phyloP scores from a whole-genome alignment of 306 rosid species.

The Cucumis melo region DNA sequence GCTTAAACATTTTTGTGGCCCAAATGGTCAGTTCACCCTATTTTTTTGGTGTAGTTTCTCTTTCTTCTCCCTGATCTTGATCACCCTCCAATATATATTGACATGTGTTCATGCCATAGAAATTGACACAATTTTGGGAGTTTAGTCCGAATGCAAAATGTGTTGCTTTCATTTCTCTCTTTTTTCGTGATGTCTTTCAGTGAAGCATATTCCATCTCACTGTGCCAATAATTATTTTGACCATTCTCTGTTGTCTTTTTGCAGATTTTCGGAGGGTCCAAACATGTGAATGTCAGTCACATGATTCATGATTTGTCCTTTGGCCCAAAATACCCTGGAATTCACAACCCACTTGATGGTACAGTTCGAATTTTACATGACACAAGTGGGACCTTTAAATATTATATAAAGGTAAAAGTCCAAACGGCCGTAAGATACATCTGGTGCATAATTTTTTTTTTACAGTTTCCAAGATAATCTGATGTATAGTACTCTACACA shows the following conservation, averaged over 20 bases:
- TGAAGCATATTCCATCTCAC: background rate
- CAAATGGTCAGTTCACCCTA: conserved; percentile 45
- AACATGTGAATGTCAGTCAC: conserved; percentile 85
- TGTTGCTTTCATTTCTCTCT: background rate
- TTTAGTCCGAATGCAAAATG: background rate
- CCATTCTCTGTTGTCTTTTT: conserved; percentile 14
- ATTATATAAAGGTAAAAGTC: conserved; percentile 75
- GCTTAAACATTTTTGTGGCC: conserved; percentile 83
- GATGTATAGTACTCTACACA: background rate
- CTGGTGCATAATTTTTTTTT: background rate
- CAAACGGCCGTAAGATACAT: background rate
- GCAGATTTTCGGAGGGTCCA: conserved; percentile 81
- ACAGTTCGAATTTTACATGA: conserved; percentile 62
- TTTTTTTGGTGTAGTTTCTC: background rate
- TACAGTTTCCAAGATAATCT: background rate
- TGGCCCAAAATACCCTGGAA: conserved; percentile 97
- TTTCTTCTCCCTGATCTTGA: background rate
- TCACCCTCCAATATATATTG: background rate
- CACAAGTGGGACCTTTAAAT: conserved; percentile 87
- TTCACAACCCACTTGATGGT: conserved; percentile 89
- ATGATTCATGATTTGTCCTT: conserved; percentile 84
- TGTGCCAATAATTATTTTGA: background rate
- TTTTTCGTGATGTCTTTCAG: background rate
- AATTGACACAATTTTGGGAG: background rate
- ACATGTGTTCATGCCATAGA: background rate